Evolutionary conservation across 2,329 filamentous ascomycete genomes (phyloP), one percentile per base, ranked within the genome.

Genomic region (Fusarium tricinctum): DNA sequence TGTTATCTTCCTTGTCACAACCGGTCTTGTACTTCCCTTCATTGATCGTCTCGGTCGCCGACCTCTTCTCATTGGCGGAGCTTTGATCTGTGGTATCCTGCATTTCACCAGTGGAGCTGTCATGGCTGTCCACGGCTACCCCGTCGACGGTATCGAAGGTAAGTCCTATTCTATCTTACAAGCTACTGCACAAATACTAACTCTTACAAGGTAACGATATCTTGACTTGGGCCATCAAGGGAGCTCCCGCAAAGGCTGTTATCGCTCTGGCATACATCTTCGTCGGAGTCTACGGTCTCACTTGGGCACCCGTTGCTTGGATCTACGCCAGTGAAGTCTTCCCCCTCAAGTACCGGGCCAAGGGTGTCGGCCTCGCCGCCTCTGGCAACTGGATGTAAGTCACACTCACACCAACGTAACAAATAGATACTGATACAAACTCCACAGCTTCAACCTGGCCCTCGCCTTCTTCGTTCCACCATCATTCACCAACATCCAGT

Each of bases 311-410:
- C 1, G 80, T 83, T 5, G 82, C 81, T 50, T 84, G 81, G 80
- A 83, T 83, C 47, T 91, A 91, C 69, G 85, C 86, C 0, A 86
- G 87, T 17, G 89, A 91, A 76, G 76, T 83, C 23, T 82, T 81
- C 71, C 83, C 83, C 30, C 74, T 84, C 20, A 80, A 78, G 46
- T 79, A 84, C 28, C 81, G 85, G 60, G 84, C 83, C 56, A 87
- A 86, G 73, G 85, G 83, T 48, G 84, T 86, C 8, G 83, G 84
- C 19, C 77, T 88, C 4, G 76, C 84, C 0, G 86, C 86, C 0
- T 83, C 85, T 2, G 45, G 76, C 35, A 81, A 81, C 69, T 81
- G 79, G 79, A 68, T 77, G 73, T 76, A 66, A 73, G 75, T 66
- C 15, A 3, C 74, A 78, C 5, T 13, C 17, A 1, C 6, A 9